Conservation (phyloP, 257 asterid species). For the Striga asiatica region DNA sequence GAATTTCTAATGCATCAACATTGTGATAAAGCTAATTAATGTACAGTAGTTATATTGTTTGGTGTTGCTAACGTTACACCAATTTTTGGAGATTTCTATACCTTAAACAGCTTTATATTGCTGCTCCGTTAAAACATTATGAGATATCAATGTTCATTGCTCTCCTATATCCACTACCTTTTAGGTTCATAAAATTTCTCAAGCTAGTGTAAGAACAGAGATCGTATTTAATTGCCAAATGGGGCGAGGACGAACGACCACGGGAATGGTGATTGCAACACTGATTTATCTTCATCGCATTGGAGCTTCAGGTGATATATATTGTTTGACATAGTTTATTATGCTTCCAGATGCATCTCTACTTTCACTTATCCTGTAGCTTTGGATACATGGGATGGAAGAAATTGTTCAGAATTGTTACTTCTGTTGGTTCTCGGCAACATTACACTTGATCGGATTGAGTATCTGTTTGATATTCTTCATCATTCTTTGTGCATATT, state of each 20-base stretch:
- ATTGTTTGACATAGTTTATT: slow-evolving; percentile 15
- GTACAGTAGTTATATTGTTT: too few species aligned
- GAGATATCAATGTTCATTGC: slow-evolving; percentile 10
- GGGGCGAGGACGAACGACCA: slow-evolving; percentile 99
- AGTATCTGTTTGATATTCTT: background rate
- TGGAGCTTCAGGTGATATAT: slow-evolving; percentile 77
- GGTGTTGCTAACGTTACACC: background rate
- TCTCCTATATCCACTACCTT: slow-evolving; percentile 10
- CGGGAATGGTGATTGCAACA: slow-evolving; percentile 99
- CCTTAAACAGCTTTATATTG: background rate
- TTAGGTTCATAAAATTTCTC: slow-evolving; percentile 74
- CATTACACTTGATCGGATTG: background rate
- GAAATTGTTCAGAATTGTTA: background rate
- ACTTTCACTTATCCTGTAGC: background rate
- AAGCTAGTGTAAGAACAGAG: slow-evolving; percentile 71
- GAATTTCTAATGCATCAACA: background rate
- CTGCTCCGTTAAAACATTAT: background rate
- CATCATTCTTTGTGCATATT: background rate
- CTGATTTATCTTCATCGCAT: slow-evolving; percentile 75
- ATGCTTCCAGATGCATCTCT: background rate
- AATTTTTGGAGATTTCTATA: background rate
- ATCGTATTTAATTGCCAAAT: slow-evolving; percentile 90
- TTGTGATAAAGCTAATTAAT: too few species aligned
- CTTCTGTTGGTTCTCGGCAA: slow-evolving; percentile 4
- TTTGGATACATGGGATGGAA: background rate